These are phyloP conservation scores for Yarrowia porcina DNA, from an alignment of 805 yeast species.

Conservation along the genomic window DNA sequence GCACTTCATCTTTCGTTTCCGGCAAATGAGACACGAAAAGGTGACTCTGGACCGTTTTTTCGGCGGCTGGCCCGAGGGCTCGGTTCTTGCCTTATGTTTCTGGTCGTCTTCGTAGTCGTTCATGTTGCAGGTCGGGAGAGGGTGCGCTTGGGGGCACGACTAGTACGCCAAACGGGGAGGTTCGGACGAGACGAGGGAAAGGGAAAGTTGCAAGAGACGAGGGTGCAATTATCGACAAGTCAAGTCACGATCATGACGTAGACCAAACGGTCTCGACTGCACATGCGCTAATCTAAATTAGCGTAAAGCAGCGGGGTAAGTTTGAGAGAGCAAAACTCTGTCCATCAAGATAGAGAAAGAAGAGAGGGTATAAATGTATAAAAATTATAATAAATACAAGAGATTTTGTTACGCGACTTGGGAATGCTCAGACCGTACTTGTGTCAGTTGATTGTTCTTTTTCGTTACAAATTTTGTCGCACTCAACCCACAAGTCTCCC, in stretches of 20 bases:
- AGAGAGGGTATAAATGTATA: not conserved
- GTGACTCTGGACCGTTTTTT: conserved; percentile 21
- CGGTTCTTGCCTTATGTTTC: conserved; percentile 6
- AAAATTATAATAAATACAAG: too few relatives aligned
- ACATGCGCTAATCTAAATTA: conserved; percentile 18
- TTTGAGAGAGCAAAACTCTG: conserved; percentile 20
- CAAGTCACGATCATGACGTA: conserved; percentile 22
- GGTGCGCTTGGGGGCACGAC: not conserved
- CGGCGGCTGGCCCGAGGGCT: conserved; percentile 25
- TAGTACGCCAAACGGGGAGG: not conserved
- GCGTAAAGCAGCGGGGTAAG: conserved; percentile 25
- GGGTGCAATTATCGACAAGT: conserved; percentile 1
- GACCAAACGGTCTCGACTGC: conserved; percentile 24
- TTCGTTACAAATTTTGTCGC: too few relatives aligned
- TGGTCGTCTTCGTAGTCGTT: conserved; percentile 20
- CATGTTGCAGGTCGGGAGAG: not conserved
- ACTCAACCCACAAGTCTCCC: too few relatives aligned
- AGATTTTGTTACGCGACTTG: too few relatives aligned
- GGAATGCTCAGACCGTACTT: too few relatives aligned
- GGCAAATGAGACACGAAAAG: conserved; percentile 23
- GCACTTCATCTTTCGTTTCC: conserved; percentile 21
- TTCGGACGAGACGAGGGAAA: not conserved
- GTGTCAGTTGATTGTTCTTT: too few relatives aligned
- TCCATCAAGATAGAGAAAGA: not conserved
- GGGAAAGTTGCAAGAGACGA: not conserved